Conservation (phyloP, 1,284 basidiomycete genomes). For the Waitea zeae region DNA sequence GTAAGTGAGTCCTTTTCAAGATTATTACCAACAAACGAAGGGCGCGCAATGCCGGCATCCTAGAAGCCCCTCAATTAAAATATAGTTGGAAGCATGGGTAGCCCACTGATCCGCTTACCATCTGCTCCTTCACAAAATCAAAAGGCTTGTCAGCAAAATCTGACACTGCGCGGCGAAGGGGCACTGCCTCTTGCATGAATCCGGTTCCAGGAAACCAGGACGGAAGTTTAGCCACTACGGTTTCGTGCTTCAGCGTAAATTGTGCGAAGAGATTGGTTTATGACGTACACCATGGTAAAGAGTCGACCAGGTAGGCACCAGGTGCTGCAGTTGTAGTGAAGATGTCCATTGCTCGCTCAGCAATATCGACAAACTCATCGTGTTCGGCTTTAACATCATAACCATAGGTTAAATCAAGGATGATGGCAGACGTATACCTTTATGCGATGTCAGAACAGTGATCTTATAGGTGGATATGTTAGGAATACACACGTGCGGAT, state of each 20-base stretch:
- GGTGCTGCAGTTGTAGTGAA: conserved; percentile 13
- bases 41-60: conserved; percentile 8
- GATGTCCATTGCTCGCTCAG: conserved; percentile 13
- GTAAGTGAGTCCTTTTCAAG: conserved; percentile 5
- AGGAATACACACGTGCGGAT: background rate
- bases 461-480: background rate
- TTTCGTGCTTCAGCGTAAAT: too few relatives aligned
- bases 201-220: conserved; percentile 14
- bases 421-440: conserved; percentile 8
- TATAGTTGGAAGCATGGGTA: background rate
- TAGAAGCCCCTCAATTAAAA: background rate
- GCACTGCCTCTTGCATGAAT: conserved; percentile 9
- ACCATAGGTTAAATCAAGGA: conserved; percentile 17
- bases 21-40: conserved; percentile 7
- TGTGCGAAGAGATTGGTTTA: conserved; percentile 4
- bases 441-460: conserved; percentile 3
- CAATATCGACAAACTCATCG: conserved; percentile 15
- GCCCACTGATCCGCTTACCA: conserved; percentile 7
- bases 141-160: conserved; percentile 10
- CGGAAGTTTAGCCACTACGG: conserved; percentile 9
- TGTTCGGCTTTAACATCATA: conserved; percentile 14
- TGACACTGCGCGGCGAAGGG: conserved; percentile 7
- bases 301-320: conserved; percentile 15
- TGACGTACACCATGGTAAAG: conserved; percentile 9
- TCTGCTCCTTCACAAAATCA: conserved; percentile 8